Base-by-base conservation (phyloP, 805 yeast genomes). In the Candida yuanshanica region DNA sequence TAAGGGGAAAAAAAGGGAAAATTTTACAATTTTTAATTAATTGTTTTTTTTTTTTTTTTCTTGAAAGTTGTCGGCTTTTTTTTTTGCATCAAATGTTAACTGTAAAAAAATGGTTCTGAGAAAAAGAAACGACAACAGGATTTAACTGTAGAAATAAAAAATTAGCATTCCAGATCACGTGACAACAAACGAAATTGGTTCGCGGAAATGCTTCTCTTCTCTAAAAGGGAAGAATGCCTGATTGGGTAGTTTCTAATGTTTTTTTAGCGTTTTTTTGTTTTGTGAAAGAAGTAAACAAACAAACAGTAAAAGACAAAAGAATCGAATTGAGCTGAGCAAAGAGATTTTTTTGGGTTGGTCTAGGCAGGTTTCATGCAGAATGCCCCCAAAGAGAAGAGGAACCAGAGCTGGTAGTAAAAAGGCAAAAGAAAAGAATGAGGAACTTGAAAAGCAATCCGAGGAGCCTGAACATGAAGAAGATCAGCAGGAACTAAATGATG, bases 391-490 rank as follows among this genome's bases (percentile, higher is more conserved):
- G 37, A 45, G 38, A 22, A 35, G 42, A 8, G 20, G 17, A 4
- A 20, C 33, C 7, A 32, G 27, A 41, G 12, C 25, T 12, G 6
- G 25, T 9, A 31, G 34, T 10, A 31, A 18, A 11, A 31, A 31
- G 34, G 20, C 35, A 3, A 27, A 35, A 20, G 31, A 35, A 14
- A 20, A 3, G 8, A 16, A 13, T 4, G 22, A 27, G 5, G 20
- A 24, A 18, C 20, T 7, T 4, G 26, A 24, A 17, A 22, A 16
- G 9, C 38, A 35, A 8, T 23, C 26, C 8, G 35, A 41, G 9
- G 45, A 42, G 22, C 45, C 49, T 45, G 26, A 36, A 23, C 8
- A 23, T 23, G 11, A 8, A 8, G 8, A 9, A 10, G 22, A n/a
- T 3, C 14, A 17, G 14, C 14, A 10, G 12, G 22, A 31, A n/a